A percentile compares a stretch with the other conserved stretches of the same genome.
Conservation (phyloP, 495 filamentous ascomycete genomes). For the Rhypophila decipiens region DNA sequence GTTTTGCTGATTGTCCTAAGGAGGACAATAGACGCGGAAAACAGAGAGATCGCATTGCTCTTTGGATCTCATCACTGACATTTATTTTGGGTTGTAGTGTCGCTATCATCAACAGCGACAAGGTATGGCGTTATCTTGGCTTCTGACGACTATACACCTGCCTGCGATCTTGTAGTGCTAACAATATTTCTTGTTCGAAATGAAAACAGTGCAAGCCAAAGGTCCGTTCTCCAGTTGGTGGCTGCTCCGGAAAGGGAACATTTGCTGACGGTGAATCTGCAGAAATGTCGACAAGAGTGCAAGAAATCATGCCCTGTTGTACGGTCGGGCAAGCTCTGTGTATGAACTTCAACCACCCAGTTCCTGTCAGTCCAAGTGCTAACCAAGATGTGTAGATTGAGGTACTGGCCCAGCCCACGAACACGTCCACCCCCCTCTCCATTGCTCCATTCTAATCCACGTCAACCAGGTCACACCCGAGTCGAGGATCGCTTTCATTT, state of each 20-base stretch:
- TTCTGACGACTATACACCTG: not conserved
- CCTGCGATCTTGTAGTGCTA: slow-evolving; percentile 1
- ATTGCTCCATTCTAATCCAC: slow-evolving; percentile 2
- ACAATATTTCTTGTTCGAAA: slow-evolving; percentile 9
- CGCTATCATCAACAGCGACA: slow-evolving; percentile 95
- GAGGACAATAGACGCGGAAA: not conserved
- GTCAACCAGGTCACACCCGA: slow-evolving; percentile 78
- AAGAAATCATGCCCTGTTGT: slow-evolving; percentile 98
- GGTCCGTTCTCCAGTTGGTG: slow-evolving; percentile 38
- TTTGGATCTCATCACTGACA: slow-evolving; percentile 4
- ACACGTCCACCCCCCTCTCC: not conserved
- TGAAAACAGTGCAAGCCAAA: slow-evolving; percentile 85
- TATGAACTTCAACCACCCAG: slow-evolving; percentile 4
- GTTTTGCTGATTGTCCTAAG: not conserved
- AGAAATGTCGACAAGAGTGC: slow-evolving; percentile 77
- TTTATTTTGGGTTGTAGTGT: slow-evolving; percentile 56
- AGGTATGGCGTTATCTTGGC: slow-evolving; percentile 51
- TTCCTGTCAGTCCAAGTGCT: not conserved
- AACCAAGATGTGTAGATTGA: slow-evolving; percentile 14
- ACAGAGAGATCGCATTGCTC: not conserved
- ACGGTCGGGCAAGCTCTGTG: slow-evolving; percentile 89
- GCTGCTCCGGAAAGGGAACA: not conserved
- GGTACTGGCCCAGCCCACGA: slow-evolving; percentile 4
- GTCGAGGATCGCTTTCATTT: slow-evolving; percentile 97
- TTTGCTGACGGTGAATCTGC: too few relatives aligned